phyloP scores from a whole-genome alignment of 495 filamentous ascomycete genomes.

The Chaetomidium leptoderma region DNA sequence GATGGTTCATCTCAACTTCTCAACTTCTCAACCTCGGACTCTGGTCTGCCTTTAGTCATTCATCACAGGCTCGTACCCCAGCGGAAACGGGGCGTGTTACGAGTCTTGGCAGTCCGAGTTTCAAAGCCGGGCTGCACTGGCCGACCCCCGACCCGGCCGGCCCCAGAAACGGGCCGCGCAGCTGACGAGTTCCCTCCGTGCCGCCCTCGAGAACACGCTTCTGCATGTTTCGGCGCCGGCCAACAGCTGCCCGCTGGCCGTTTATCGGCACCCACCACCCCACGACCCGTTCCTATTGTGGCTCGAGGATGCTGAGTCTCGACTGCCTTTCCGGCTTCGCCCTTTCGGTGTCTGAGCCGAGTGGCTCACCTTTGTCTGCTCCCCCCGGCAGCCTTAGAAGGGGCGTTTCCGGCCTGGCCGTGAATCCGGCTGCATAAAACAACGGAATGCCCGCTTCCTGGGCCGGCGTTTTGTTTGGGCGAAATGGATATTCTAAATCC shows the following conservation, averaged over 20 bases:
- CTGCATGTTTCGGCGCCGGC: slow-evolving; percentile 16
- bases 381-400: neutral
- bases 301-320: neutral
- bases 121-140: slow-evolving; percentile 11
- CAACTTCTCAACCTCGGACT: no score
- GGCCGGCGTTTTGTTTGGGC: slow-evolving; percentile 6
- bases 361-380: slow-evolving; percentile 3
- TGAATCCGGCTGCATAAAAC: neutral
- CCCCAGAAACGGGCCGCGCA: slow-evolving; percentile 6
- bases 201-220: slow-evolving; percentile 10
- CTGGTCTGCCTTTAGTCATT: neutral
- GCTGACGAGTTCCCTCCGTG: slow-evolving; percentile 7
- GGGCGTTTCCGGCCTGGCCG: slow-evolving; percentile 3
- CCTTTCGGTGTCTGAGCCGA: neutral
- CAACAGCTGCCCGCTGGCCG: slow-evolving; percentile 9
- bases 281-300: neutral
- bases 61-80: no score
- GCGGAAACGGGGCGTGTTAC: slow-evolving; percentile 1
- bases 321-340: neutral
- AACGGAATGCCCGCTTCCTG: neutral
- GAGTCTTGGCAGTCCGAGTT: slow-evolving; percentile 4
- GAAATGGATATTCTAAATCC: neutral
- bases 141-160: neutral
- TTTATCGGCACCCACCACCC: neutral
- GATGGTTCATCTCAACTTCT: no score